Base-by-base conservation (phyloP, 352 stramenopile genomes). In the Peronospora tabacina region DNA sequence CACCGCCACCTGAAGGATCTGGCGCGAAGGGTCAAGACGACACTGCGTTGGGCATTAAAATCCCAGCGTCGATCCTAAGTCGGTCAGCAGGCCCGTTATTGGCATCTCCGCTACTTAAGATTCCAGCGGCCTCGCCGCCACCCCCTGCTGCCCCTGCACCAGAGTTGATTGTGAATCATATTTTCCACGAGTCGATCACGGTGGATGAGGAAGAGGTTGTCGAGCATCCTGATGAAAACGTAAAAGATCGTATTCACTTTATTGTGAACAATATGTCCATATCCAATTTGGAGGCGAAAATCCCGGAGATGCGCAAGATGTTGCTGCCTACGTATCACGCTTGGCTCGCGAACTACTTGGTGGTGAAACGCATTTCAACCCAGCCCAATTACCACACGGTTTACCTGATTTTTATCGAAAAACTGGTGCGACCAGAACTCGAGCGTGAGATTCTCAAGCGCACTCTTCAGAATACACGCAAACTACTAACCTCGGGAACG, bases 251-350 rank as follows among this genome's bases (percentile, higher is more conserved):
- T n/a, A 96, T 99, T 55, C 94, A 98, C 65, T 98, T 99, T 58
- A 93, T 99, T 15, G 96, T 99, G 59, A 99, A 99, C 75, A 99
- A 99, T 66, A 92, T 99, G 66, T 97, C 95, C 38, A 91, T 96
- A 45, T 95, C 82, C 19, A 99, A 99, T 63, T 70, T 99, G 16
- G 93, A 98, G 43, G 77, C 76, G 22, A 99, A 99, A 72, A 96
- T 97, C 22, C 75, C 92, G 16, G 95, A 99, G 53, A 77, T 98
- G 32, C 94, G 90, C 38, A 92, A 97, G 33, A 85, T 98, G 60
- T 62, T 99, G 19, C 57, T 96, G 19, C 78, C 90, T 44, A 76
- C 82, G 44, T 96, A 97, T 67, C 97, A 98, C 69, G 75, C 75
- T 15, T 99, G 97, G 97, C 87, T 99, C 52, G 97, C 95, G 10